phyloP scores from a whole-genome alignment of 257 asterid species.

The Anisodus tanguticus region DNA sequence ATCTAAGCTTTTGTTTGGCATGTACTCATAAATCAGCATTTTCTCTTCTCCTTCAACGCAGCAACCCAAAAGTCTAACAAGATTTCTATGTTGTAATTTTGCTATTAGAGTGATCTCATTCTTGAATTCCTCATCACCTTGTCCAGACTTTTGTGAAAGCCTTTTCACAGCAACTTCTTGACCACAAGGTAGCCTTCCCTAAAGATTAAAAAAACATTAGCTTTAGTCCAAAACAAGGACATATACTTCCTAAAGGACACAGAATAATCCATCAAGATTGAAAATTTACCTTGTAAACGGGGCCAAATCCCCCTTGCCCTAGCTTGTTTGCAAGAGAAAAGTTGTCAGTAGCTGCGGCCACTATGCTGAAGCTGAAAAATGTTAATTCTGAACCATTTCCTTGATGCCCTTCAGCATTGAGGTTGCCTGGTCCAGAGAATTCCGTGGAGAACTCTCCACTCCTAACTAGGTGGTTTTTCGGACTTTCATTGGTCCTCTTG shows the following conservation, averaged over 20 bases:
- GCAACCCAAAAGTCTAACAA: slow-evolving; percentile 81
- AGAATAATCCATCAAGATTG: background rate
- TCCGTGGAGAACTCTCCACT: slow-evolving; percentile 59
- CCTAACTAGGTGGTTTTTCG: slow-evolving; percentile 35
- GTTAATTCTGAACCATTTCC: slow-evolving; percentile 61
- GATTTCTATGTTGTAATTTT: slow-evolving; percentile 79
- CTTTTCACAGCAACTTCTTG: slow-evolving; percentile 82
- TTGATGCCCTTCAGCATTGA: slow-evolving; percentile 54
- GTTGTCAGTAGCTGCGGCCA: slow-evolving; percentile 64
- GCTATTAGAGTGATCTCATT: slow-evolving; percentile 79
- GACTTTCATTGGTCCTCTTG: slow-evolving; percentile 36
- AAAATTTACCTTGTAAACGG: slow-evolving; percentile 66
- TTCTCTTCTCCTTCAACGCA: slow-evolving; percentile 85
- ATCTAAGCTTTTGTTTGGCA: slow-evolving; percentile 92
- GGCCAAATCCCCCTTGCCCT: slow-evolving; percentile 94
- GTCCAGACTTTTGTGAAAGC: slow-evolving; percentile 75
- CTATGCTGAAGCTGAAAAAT: slow-evolving; percentile 55
- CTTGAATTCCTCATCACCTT: slow-evolving; percentile 82
- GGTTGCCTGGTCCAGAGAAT: slow-evolving; percentile 47
- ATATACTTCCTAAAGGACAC: background rate
- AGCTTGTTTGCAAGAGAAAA: slow-evolving; percentile 70
- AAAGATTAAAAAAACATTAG: slow-evolving; percentile 22
- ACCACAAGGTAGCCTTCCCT: slow-evolving; percentile 73
- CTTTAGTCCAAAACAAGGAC: background rate
- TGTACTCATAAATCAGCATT: slow-evolving; percentile 75